Conservation (phyloP, 108 stramenopile genomes). For the Aurantiochytrium sp. region DNA sequence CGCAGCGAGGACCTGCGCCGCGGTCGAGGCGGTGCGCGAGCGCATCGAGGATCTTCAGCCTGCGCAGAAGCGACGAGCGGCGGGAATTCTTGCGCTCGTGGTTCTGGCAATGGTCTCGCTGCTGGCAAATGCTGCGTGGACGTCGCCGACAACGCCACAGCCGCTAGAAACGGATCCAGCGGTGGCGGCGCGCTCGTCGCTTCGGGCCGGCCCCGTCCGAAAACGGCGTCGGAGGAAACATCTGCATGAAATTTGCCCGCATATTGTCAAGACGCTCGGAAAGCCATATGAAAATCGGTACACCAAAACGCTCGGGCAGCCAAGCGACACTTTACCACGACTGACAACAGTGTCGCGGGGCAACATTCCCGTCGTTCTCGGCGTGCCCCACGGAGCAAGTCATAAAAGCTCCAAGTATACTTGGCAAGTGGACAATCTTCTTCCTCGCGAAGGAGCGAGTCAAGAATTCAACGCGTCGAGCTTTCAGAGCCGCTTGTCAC, state of each 20-base stretch:
- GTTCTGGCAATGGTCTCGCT: no score
- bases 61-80: no score
- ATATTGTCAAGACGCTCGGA: background rate
- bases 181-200: no score
- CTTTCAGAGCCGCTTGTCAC: background rate
- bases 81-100: no score
- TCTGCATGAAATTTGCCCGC: background rate
- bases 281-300: background rate
- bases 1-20: no score
- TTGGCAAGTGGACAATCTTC: background rate
- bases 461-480: background rate
- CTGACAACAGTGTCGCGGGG: background rate
- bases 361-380: background rate
- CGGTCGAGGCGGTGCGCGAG: no score
- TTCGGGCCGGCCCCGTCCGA: no score
- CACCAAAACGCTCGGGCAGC: background rate
- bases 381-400: background rate
- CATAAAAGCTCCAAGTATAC: background rate
- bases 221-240: background rate
- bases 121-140: no score
- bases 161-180: no score
- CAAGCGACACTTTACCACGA: background rate
- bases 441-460: background rate
- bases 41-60: no score
- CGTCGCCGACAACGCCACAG: no score